phyloP scores from a whole-genome alignment of 768 basidiomycete species.

The Leccinum disarticulatum region DNA sequence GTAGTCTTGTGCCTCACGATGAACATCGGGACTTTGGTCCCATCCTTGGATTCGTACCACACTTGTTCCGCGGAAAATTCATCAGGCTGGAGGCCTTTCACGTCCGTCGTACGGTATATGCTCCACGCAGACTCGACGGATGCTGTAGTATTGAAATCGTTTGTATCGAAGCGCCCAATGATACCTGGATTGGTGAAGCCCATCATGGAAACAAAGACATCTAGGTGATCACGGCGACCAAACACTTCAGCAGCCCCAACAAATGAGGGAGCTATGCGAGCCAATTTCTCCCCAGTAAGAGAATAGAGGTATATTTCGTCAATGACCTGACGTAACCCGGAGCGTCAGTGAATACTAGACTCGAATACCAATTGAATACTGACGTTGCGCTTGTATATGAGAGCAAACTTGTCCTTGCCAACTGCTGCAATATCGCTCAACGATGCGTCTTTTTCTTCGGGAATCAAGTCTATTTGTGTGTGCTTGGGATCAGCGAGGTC shows the following conservation, averaged over 20 bases:
- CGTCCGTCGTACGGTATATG: constrained; percentile 54
- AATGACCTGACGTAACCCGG: constrained; percentile 49
- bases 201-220: constrained; percentile 63
- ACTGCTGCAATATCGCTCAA: constrained; percentile 52
- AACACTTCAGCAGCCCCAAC: constrained; percentile 62
- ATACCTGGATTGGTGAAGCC: constrained; percentile 76
- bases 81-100: constrained; percentile 59
- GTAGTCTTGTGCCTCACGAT: constrained; percentile 75
- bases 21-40: constrained; percentile 83
- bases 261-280: constrained; percentile 60
- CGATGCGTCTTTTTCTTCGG: constrained; percentile 63
- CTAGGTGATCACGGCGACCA: constrained; percentile 50
- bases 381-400: constrained; percentile 74
- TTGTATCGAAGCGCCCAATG: constrained; percentile 62
- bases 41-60: constrained; percentile 79
- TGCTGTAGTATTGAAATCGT: constrained; percentile 18
- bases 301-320: constrained; percentile 78
- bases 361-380: constrained; percentile 22
- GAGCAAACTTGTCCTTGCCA: constrained; percentile 54
- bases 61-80: constrained; percentile 76
- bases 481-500: constrained; percentile 53
- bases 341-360: constrained; percentile 5
- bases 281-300: constrained; percentile 49
- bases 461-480: constrained; percentile 58
- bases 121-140: constrained; percentile 54